These are phyloP conservation scores for Yamagishiella unicocca DNA, from an alignment of 139 green algal genomes.

Conservation along the genomic window DNA sequence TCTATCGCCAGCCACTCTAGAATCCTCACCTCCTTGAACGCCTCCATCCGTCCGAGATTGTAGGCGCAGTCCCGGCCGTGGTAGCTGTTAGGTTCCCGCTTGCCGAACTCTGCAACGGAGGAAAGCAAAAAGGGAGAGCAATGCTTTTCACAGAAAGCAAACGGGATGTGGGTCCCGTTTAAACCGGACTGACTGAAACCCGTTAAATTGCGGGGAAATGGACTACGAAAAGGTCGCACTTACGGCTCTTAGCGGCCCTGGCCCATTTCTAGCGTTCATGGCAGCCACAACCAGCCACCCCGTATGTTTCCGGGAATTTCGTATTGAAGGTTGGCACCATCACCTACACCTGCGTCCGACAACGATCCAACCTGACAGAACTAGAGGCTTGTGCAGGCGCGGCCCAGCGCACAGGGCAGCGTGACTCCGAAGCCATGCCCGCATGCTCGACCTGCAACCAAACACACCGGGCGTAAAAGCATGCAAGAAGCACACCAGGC, in stretches of 20 bases:
- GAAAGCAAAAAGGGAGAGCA: background rate
- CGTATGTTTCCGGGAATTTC: background rate
- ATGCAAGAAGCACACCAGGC: background rate
- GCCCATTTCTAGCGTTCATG: background rate
- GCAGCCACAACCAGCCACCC: background rate
- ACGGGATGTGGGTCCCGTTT: background rate
- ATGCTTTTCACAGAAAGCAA: background rate
- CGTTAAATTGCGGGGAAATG: background rate
- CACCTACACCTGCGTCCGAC: background rate
- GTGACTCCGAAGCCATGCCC: conserved; percentile 1
- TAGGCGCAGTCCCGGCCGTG: conserved; percentile 27
- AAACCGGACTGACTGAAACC: no score
- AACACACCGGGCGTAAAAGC: background rate
- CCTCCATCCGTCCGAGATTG: conserved; percentile 3
- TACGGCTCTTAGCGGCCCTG: background rate
- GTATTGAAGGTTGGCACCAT: no score
- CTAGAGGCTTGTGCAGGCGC: conserved; percentile 21
- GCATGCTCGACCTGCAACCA: conserved; percentile 12
- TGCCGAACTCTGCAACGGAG: conserved; percentile 25
- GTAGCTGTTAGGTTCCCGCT: conserved; percentile 33
- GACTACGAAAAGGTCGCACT: background rate
- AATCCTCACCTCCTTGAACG: conserved; percentile 3
- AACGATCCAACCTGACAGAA: conserved; percentile 21
- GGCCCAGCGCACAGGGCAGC: conserved; percentile 10
- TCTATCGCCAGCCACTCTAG: background rate